Evolutionary conservation across 495 filamentous ascomycete species (phyloP).

Genomic region (Hypoxylon fragiforme): DNA sequence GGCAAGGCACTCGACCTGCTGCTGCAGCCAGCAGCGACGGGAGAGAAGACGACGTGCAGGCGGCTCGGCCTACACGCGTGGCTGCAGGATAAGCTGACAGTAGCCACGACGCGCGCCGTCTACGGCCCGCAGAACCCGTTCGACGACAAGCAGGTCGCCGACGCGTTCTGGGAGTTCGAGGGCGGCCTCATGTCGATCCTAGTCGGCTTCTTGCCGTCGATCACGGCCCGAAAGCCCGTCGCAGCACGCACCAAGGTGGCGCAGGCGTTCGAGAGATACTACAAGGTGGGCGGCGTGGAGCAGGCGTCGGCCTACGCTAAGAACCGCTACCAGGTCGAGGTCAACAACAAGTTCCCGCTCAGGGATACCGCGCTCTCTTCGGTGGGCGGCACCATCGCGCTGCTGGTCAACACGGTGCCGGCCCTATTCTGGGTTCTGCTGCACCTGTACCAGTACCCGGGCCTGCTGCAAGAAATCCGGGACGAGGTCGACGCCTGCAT

Average conservation of each 20-base stretch:
- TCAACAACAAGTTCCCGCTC: slow-evolving; percentile 38
- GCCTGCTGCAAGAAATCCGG: slow-evolving; percentile 35
- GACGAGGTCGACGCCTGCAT: slow-evolving; percentile 23
- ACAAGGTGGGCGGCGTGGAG: slow-evolving; percentile 36
- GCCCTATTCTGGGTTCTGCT: slow-evolving; percentile 52
- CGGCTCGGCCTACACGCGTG: slow-evolving; percentile 36
- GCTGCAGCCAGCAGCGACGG: slow-evolving; percentile 13
- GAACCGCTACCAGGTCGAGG: slow-evolving; percentile 38
- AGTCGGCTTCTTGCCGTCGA: slow-evolving; percentile 40
- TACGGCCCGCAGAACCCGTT: slow-evolving; percentile 58
- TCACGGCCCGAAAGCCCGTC: slow-evolving; percentile 47
- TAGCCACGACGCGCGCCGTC: slow-evolving; percentile 51
- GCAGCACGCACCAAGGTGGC: slow-evolving; percentile 42
- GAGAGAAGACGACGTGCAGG: neutral
- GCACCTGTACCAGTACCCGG: slow-evolving; percentile 43
- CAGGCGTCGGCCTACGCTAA: slow-evolving; percentile 40
- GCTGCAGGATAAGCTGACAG: slow-evolving; percentile 48
- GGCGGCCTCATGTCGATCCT: slow-evolving; percentile 42
- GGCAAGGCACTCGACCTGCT: slow-evolving; percentile 11
- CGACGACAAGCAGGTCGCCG: slow-evolving; percentile 36
- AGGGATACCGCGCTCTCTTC: slow-evolving; percentile 51
- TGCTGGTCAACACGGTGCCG: slow-evolving; percentile 53
- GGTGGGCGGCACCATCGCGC: slow-evolving; percentile 40
- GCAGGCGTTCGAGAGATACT: slow-evolving; percentile 49
- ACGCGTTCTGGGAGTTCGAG: slow-evolving; percentile 45